Evolutionary conservation across 139 green algal genomes (phyloP).

Genomic region (Haematococcus sp.): DNA sequence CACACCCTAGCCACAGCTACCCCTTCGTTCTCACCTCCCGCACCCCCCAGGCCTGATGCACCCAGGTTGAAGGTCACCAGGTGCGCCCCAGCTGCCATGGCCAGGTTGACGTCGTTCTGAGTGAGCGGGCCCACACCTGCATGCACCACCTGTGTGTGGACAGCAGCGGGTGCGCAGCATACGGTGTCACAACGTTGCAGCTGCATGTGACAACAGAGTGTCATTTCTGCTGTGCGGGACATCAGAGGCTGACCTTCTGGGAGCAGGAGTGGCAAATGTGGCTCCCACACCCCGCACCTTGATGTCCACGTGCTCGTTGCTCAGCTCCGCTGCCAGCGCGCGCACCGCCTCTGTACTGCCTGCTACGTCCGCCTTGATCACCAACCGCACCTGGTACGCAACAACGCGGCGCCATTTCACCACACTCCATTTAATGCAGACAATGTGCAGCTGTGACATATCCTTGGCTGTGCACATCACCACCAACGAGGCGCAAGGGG

Average conservation of each 20-base stretch:
- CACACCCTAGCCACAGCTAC: background rate
- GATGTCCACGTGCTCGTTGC: slow-evolving; percentile 10
- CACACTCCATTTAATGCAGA: too few species aligned
- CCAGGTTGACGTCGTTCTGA: slow-evolving; percentile 67
- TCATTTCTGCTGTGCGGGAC: slow-evolving; percentile 25
- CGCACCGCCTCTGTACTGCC: slow-evolving; percentile 37
- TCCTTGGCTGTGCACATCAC: too few species aligned
- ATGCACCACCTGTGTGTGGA: slow-evolving; percentile 49
- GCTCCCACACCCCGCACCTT: slow-evolving; percentile 5
- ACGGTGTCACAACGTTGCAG: background rate
- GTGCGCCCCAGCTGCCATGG: slow-evolving; percentile 54
- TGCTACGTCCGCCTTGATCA: slow-evolving; percentile 88
- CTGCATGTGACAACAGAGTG: background rate
- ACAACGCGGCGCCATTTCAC: too few species aligned
- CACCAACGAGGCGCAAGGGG: too few species aligned
- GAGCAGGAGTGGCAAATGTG: background rate
- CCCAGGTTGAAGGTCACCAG: slow-evolving; percentile 81
- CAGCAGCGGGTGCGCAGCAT: background rate
- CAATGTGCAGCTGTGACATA: too few species aligned
- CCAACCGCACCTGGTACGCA: too few species aligned
- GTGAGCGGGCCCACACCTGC: slow-evolving; percentile 73
- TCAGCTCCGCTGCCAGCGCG: slow-evolving; percentile 15
- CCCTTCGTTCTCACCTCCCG: background rate
- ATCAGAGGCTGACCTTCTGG: background rate
- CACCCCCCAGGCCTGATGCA: background rate